Evolutionary conservation across 495 filamentous ascomycete species (phyloP).

Genomic region (Glutinoglossum americanum): DNA sequence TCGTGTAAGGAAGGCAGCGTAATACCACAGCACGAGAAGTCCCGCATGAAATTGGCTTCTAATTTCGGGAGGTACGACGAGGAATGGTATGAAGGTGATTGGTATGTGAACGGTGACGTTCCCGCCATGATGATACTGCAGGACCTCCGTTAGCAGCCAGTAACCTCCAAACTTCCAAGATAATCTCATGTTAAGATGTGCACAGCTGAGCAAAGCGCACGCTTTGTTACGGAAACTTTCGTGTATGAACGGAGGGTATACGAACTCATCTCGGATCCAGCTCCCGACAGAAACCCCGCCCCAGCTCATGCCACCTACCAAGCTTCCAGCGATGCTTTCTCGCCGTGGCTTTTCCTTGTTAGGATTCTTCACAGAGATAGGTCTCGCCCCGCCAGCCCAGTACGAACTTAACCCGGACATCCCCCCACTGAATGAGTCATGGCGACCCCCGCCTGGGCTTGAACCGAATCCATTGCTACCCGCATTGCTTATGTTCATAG

Average conservation of each 20-base stretch:
- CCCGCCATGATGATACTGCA: constrained; percentile 85
- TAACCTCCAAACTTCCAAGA: too few species aligned
- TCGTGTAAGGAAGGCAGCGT: constrained; percentile 82
- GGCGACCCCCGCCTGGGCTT: constrained; percentile 38
- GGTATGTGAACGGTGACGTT: constrained; percentile 75
- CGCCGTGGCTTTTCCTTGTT: constrained; percentile 55
- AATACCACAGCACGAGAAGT: constrained; percentile 82
- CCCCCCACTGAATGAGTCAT: constrained; percentile 48
- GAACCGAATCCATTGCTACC: constrained; percentile 4
- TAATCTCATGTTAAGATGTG: neutral
- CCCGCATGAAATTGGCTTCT: constrained; percentile 89
- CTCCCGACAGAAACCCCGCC: constrained; percentile 89
- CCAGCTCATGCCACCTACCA: constrained; percentile 92
- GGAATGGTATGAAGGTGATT: constrained; percentile 89
- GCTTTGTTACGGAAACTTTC: neutral
- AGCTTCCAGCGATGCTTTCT: constrained; percentile 69
- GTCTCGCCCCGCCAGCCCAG: constrained; percentile 58
- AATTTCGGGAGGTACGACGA: constrained; percentile 95
- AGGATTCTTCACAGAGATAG: constrained; percentile 62
- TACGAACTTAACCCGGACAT: constrained; percentile 13
- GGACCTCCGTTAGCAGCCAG: constrained; percentile 11
- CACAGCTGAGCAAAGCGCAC: neutral
- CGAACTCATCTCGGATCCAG: constrained; percentile 96
- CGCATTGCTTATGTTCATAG: constrained; percentile 11
- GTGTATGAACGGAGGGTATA: constrained; percentile 14